Evolutionary conservation across 768 basidiomycete genomes (phyloP), one percentile per base, ranked within the genome.

Genomic region (Rhodosporidiobolus odoratus): DNA sequence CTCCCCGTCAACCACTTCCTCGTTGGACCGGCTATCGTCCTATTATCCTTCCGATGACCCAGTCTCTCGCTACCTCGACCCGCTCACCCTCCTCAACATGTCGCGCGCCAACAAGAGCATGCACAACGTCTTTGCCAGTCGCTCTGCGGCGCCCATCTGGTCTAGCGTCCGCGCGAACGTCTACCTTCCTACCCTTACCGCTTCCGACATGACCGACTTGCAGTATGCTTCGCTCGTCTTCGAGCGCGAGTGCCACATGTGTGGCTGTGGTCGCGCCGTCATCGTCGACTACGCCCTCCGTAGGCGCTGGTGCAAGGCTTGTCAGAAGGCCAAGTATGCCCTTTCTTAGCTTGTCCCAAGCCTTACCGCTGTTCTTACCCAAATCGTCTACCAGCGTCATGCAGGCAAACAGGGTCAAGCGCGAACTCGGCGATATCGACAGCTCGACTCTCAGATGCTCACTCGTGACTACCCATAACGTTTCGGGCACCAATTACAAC

Each of bases 61-160:
- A 59, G 58, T 66, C 41, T n/a, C 57, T 12, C 40, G 37, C 12
- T 34, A 60, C 41, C 66, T 66, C 52, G 66, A 66, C 66, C 66
- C 66, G 0, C 50, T 45, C 41, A 35, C 66, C 23, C 66, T 66
- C 21, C 66, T 66, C 13, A 5, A 34, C 23, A 41, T 66, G 32
- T 35, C 40, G 35, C 41, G 66, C 25, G 45, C 34, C 13, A 53
- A 59, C 48, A 66, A 66, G 58, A 8, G 3, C 13, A 34, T 59
- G 38, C 58, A 16, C 37, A 1, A 2, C 15, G 25, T 54, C 27
- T 38, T 66, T 40, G 30, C 50, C 13, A 16, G 16, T 9, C 32
- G 40, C 16, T 25, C 38, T 15, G 23, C 66, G 5, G 19, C 15
- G 27, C 27, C 66, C 8, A 43, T 66, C 41, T 66, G 66, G 66